Evolutionary conservation across 2,329 filamentous ascomycete genomes (phyloP).

Genomic region (Clonostachys chloroleuca): DNA sequence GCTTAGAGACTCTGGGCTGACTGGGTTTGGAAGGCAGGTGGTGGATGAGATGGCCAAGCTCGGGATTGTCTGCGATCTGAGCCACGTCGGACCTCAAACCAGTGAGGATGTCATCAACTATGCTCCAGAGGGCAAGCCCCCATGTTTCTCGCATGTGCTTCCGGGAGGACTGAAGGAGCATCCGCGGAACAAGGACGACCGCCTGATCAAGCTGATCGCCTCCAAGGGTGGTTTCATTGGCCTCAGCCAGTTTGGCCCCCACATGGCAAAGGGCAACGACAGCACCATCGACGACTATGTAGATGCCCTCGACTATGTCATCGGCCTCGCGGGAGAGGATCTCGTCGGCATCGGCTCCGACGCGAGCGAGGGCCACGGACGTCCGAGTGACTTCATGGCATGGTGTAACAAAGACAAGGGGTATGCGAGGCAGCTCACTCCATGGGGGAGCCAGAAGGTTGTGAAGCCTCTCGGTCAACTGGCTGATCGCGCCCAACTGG

Average conservation of each 20-base stretch:
- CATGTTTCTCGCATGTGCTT: constrained; percentile 31
- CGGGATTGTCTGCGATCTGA: constrained; percentile 27
- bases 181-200: constrained; percentile 29
- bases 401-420: constrained; percentile 36
- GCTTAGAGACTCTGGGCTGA: constrained; percentile 24
- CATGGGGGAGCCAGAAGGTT: constrained; percentile 31
- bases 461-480: constrained; percentile 29
- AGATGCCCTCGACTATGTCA: constrained; percentile 29
- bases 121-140: constrained; percentile 25
- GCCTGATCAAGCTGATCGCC: constrained; percentile 25
- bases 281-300: constrained; percentile 34
- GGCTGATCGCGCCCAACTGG: constrained; percentile 23
- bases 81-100: constrained; percentile 24
- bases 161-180: constrained; percentile 26
- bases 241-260: constrained; percentile 29
- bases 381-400: constrained; percentile 30
- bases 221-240: constrained; percentile 30
- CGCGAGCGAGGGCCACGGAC: constrained; percentile 28
- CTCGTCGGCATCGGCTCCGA: constrained; percentile 29
- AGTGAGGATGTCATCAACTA: constrained; percentile 25
- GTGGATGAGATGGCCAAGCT: constrained; percentile 25
- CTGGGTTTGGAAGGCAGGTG: constrained; percentile 24
- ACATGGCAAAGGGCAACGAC: constrained; percentile 31
- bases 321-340: constrained; percentile 25
- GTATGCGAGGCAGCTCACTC: constrained; percentile 26